Conservation (phyloP, 2,329 filamentous ascomycete species). For the Coniochaeta sp. region DNA sequence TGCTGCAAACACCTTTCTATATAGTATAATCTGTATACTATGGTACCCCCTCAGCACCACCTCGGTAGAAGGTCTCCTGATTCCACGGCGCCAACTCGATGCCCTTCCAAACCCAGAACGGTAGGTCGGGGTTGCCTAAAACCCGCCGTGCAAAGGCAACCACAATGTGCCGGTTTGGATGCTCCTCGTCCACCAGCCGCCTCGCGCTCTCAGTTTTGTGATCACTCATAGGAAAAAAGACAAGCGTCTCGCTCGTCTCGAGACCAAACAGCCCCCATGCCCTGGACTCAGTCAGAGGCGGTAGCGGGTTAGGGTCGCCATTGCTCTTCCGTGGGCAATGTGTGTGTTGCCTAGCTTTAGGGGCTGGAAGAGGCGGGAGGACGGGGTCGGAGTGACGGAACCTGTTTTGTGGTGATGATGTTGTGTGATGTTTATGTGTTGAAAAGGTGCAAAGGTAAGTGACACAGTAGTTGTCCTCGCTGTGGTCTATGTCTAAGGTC, state of each 20-base stretch:
- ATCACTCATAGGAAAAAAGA: conserved; percentile 18
- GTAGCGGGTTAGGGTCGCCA: conserved; percentile 11
- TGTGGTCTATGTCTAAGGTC: too few relatives aligned
- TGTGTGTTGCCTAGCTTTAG: conserved; percentile 34
- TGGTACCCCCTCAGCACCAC: conserved; percentile 17
- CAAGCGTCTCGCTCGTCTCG: conserved; percentile 25
- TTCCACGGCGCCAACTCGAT: conserved; percentile 25
- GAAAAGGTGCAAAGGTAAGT: too few relatives aligned
- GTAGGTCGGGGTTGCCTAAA: conserved; percentile 33
- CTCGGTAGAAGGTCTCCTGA: conserved; percentile 27
- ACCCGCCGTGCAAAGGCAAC: conserved; percentile 30
- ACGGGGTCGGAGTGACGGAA: background rate
- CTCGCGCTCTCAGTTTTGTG: conserved; percentile 5
- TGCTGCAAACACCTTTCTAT: conserved; percentile 12
- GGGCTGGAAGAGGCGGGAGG: conserved; percentile 28
- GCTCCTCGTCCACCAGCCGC: too few relatives aligned
- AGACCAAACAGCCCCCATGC: conserved; percentile 9
- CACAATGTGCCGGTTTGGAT: conserved; percentile 6
- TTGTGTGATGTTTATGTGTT: too few relatives aligned
- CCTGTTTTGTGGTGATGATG: background rate
- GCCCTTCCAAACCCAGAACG: conserved; percentile 25
- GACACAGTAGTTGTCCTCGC: too few relatives aligned
- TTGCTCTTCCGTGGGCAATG: conserved; percentile 39
- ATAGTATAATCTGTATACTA: conserved; percentile 27
- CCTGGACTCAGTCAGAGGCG: conserved; percentile 46